These are phyloP conservation scores for Halophytophthora batemanensis DNA, from an alignment of 352 stramenopile genomes.

Conservation along the genomic window DNA sequence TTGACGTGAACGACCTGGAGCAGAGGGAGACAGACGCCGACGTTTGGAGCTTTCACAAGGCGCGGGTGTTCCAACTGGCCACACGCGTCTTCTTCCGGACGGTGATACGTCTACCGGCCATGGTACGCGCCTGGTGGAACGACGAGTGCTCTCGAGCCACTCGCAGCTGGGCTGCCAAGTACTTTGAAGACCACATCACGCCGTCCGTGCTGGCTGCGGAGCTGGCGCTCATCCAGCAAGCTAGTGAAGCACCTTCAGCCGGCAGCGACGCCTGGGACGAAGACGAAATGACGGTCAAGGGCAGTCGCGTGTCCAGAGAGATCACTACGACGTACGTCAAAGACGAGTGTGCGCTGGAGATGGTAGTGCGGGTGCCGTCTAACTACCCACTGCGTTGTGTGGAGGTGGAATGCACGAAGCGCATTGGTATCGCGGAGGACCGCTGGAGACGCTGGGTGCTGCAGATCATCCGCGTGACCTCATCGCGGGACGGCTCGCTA, in stretches of 20 bases:
- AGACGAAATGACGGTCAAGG: slow-evolving; percentile 86
- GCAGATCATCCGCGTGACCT: slow-evolving; percentile 90
- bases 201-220: slow-evolving; percentile 74
- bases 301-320: slow-evolving; percentile 82
- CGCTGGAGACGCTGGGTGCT: slow-evolving; percentile 91
- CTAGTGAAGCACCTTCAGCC: slow-evolving; percentile 28
- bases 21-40: slow-evolving; percentile 18
- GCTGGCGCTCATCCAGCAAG: slow-evolving; percentile 72
- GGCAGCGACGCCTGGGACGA: slow-evolving; percentile 50
- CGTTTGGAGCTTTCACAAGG: slow-evolving; percentile 34
- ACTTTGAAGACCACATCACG: slow-evolving; percentile 87
- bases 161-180: slow-evolving; percentile 83
- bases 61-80: slow-evolving; percentile 44
- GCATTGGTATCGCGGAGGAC: slow-evolving; percentile 89
- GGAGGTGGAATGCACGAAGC: slow-evolving; percentile 89
- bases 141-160: slow-evolving; percentile 81
- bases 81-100: slow-evolving; percentile 82
- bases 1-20: slow-evolving; percentile 38
- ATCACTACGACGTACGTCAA: slow-evolving; percentile 93
- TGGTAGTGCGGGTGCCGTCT: slow-evolving; percentile 85
- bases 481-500: slow-evolving; percentile 87
- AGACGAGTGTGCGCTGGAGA: slow-evolving; percentile 90
- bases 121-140: slow-evolving; percentile 90
- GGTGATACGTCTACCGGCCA: slow-evolving; percentile 74
- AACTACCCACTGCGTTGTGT: slow-evolving; percentile 90